phyloP scores from a whole-genome alignment of 441 rosid genomes.

The Gossypium aridum region DNA sequence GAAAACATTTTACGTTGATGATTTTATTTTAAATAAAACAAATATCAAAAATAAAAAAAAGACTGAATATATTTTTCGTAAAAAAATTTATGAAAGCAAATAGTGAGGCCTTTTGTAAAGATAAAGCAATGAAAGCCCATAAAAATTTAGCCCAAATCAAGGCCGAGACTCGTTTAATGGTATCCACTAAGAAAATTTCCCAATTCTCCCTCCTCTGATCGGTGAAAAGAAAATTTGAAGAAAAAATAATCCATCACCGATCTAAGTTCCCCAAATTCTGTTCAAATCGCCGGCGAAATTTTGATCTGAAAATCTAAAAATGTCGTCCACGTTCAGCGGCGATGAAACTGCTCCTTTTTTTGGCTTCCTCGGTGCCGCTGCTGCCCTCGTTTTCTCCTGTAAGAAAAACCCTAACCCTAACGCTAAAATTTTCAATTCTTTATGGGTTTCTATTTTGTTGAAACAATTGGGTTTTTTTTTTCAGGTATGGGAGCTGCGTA shows the following conservation, averaged over 20 bases:
- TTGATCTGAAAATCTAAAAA: conserved; percentile 1
- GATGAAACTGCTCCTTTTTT: conserved; percentile 70
- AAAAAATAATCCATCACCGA: background rate
- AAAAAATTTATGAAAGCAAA: too few relatives aligned
- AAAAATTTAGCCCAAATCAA: background rate
- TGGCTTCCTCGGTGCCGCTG: conserved; percentile 60
- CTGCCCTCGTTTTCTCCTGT: conserved; percentile 75
- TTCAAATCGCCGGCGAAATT: background rate
- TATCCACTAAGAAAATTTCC: background rate
- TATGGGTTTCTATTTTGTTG: background rate
- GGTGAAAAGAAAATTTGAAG: background rate
- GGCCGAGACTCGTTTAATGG: background rate
- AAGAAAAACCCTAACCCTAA: conserved; percentile 1
- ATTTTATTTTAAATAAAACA: too few relatives aligned
- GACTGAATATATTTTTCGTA: too few relatives aligned
- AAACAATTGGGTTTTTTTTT: background rate
- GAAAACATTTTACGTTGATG: too few relatives aligned
- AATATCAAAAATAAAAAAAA: too few relatives aligned
- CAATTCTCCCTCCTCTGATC: background rate
- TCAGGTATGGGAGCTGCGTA: conserved; percentile 73
- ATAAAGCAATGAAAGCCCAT: background rate
- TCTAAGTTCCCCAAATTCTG: background rate
- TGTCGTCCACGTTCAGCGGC: conserved; percentile 57
- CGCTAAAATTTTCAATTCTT: background rate
- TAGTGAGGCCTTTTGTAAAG: background rate